Conservation (phyloP, 2,329 filamentous ascomycete genomes). For the Rhinocladiella similis region DNA sequence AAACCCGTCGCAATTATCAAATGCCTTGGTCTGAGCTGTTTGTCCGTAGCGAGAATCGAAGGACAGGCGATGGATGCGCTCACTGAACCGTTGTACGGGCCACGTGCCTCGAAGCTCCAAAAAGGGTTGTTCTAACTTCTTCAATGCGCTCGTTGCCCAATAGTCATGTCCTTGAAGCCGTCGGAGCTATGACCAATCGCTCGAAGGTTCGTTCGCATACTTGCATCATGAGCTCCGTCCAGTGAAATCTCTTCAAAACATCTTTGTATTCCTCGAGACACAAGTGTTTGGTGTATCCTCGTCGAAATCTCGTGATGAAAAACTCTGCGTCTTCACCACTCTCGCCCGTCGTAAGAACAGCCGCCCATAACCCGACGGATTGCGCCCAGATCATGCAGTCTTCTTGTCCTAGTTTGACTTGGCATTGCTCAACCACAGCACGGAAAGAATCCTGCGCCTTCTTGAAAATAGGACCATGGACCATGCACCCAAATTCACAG, state of each 20-base stretch:
- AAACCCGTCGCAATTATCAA: too few species aligned
- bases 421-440: background rate
- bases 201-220: background rate
- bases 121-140: too few species aligned
- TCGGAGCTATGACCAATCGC: background rate
- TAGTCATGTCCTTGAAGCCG: background rate
- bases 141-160: too few species aligned
- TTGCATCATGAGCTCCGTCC: background rate
- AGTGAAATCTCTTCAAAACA: background rate
- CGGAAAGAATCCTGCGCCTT: background rate
- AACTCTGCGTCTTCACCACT: background rate
- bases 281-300: background rate
- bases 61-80: too few species aligned
- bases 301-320: background rate
- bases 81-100: too few species aligned
- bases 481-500: constrained; percentile 2
- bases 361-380: background rate
- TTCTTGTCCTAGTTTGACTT: background rate
- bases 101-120: too few species aligned
- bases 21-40: too few species aligned
- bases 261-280: background rate
- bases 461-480: background rate
- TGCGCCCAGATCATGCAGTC: constrained; percentile 4
- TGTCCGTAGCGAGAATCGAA: too few species aligned
- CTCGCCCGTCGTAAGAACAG: background rate